These are phyloP conservation scores for Lanmaoa rubissima DNA, from an alignment of 768 basidiomycete species.

Conservation along the genomic window DNA sequence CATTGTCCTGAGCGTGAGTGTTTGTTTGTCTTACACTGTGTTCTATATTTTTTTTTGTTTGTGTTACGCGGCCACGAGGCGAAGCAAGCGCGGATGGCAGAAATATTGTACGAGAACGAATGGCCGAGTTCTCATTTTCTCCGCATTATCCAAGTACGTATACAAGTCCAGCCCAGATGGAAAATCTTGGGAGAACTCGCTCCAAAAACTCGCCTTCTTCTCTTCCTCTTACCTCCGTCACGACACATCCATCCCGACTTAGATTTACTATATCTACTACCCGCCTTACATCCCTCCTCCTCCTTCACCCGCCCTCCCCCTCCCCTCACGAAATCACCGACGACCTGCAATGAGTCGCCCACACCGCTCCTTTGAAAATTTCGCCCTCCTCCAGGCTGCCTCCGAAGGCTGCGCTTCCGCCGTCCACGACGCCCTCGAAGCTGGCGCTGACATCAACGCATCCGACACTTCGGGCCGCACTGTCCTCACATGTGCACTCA, in stretches of 20 bases:
- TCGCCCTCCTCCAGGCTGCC: conserved; percentile 52
- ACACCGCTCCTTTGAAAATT: conserved; percentile 41
- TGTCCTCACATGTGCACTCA: conserved; percentile 65
- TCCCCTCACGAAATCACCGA: conserved; percentile 29
- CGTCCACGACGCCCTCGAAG: conserved; percentile 50
- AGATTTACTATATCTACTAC: conserved; percentile 20
- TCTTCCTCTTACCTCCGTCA: conserved; percentile 7
- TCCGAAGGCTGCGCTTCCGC: conserved; percentile 54
- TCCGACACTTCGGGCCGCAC: conserved; percentile 60
- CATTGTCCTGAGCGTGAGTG: conserved; percentile 9
- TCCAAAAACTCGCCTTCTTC: neutral
- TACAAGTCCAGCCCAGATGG: conserved; percentile 17
- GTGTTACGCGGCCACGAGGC: conserved; percentile 31
- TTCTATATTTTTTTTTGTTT: conserved; percentile 6
- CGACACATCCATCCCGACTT: neutral
- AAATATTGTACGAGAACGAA: conserved; percentile 6
- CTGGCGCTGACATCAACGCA: conserved; percentile 69
- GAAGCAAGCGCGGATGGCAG: conserved; percentile 1
- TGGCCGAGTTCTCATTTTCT: conserved; percentile 7
- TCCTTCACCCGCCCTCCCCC: neutral
- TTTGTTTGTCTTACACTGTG: neutral
- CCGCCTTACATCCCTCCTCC: conserved; percentile 5
- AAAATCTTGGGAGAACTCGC: conserved; percentile 20
- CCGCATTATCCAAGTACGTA: conserved; percentile 32
- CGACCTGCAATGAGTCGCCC: conserved; percentile 38